These are phyloP conservation scores for Bremia lactucae DNA, from an alignment of 352 stramenopile genomes.

Conservation along the genomic window DNA sequence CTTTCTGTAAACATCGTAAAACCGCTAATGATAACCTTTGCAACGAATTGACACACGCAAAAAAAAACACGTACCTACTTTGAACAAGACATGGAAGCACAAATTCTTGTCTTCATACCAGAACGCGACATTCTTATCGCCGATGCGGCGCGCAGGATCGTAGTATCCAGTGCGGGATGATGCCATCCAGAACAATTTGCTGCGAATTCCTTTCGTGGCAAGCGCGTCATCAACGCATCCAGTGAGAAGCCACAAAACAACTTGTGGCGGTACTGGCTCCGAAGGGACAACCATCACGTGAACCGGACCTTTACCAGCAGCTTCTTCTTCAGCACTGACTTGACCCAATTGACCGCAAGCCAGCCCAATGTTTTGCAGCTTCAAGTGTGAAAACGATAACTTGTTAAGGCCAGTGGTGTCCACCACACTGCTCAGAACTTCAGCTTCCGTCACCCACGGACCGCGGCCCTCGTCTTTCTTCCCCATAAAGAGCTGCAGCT, in stretches of 20 bases:
- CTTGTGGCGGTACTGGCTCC: too few relatives aligned
- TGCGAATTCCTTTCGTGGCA: conserved; percentile 8
- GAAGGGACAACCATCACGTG: too few relatives aligned
- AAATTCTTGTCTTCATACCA: conserved; percentile 7
- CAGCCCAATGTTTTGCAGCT: too few relatives aligned
- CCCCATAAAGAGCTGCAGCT: not conserved
- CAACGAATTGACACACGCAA: not conserved
- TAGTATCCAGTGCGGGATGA: conserved; percentile 9
- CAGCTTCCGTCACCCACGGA: too few relatives aligned
- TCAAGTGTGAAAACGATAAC: too few relatives aligned
- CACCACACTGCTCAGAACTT: too few relatives aligned
- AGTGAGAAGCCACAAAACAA: conserved; percentile 11
- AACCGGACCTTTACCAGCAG: too few relatives aligned
- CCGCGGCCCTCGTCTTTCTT: not conserved
- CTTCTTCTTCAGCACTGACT: too few relatives aligned
- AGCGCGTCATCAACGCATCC: conserved; percentile 7
- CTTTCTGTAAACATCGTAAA: not conserved
- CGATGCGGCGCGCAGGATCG: conserved; percentile 2
- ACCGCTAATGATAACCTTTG: not conserved
- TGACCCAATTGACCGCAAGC: too few relatives aligned
- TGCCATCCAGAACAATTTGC: conserved; percentile 3
- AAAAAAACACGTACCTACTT: not conserved
- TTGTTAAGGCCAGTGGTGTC: too few relatives aligned
- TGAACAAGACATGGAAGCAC: not conserved
- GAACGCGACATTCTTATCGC: conserved; percentile 1